phyloP scores from a whole-genome alignment of 208 protist genomes.

The Wallacemonas rigidus region DNA sequence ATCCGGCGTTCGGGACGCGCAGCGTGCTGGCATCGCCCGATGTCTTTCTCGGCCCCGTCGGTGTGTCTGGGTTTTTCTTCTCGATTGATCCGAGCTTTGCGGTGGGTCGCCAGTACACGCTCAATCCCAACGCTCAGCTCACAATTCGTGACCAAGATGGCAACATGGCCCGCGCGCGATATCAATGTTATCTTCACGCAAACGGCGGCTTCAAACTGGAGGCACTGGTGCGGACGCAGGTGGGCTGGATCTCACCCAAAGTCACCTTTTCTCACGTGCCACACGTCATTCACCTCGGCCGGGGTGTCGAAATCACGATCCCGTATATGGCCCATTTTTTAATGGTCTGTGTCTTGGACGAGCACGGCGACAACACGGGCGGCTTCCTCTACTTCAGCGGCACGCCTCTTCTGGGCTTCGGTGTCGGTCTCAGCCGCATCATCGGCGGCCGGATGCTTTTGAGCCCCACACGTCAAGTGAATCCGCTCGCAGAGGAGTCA shows the following conservation, averaged over 20 bases:
- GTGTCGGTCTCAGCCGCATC: constrained; percentile 61
- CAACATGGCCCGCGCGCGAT: constrained; percentile 75
- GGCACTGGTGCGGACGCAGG: constrained; percentile 72
- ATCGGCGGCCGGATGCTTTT: constrained; percentile 67
- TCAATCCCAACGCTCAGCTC: constrained; percentile 88
- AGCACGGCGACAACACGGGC: constrained; percentile 77
- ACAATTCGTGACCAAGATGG: constrained; percentile 71
- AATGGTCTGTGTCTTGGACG: constrained; percentile 82
- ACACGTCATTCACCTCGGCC: constrained; percentile 77
- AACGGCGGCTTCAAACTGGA: constrained; percentile 71
- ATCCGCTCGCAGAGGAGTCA: constrained; percentile 60
- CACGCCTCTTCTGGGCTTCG: constrained; percentile 81
- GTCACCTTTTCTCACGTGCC: constrained; percentile 73
- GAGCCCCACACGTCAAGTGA: constrained; percentile 63
- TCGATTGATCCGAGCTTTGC: constrained; percentile 75
- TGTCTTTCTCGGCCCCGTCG: constrained; percentile 65
- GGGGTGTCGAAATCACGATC: constrained; percentile 79
- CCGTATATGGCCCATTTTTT: constrained; percentile 84
- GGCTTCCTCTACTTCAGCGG: constrained; percentile 85
- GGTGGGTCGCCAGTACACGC: constrained; percentile 46
- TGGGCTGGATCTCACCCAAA: constrained; percentile 87
- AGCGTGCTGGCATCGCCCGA: constrained; percentile 46
- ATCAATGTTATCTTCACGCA: constrained; percentile 71
- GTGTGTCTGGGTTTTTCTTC: constrained; percentile 83
- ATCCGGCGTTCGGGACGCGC: constrained; percentile 70